These are phyloP conservation scores for Penicillium polonicum DNA, from an alignment of 2,329 filamentous ascomycete genomes.

Conservation along the genomic window DNA sequence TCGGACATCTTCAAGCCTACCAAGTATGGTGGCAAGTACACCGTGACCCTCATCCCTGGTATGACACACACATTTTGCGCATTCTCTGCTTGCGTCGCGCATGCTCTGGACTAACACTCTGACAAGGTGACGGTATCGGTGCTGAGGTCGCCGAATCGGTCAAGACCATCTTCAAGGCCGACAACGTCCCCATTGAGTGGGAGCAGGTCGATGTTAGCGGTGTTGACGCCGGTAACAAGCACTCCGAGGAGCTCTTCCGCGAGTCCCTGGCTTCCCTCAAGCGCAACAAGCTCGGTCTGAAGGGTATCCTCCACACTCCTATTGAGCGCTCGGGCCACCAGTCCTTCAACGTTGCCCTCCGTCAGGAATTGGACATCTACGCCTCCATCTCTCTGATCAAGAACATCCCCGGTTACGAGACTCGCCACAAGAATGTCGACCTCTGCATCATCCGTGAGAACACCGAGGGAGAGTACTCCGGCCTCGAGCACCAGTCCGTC, in stretches of 20 bases:
- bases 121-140: constrained; percentile 83
- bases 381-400: constrained; percentile 97
- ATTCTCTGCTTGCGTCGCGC: neutral
- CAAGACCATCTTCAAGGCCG: constrained; percentile 99
- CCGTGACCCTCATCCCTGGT: constrained; percentile 95
- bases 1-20: constrained; percentile 98
- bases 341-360: constrained; percentile 98
- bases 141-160: constrained; percentile 97
- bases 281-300: constrained; percentile 98
- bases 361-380: constrained; percentile 99
- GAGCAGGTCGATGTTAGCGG: constrained; percentile 96
- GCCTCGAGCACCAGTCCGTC: constrained; percentile 97
- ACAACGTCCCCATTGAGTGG: constrained; percentile 98
- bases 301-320: constrained; percentile 97
- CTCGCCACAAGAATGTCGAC: constrained; percentile 94
- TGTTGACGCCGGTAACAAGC: constrained; percentile 78
- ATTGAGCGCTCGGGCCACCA: constrained; percentile 96
- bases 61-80: constrained; percentile 25
- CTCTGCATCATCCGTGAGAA: constrained; percentile 99
- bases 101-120: constrained; percentile 10
- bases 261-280: constrained; percentile 93
- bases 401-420: constrained; percentile 98
- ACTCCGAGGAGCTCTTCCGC: constrained; percentile 91
- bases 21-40: constrained; percentile 99
- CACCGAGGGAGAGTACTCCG: constrained; percentile 99